phyloP scores from a whole-genome alignment of 2,329 filamentous ascomycete genomes.

The Paraphaeosphaeria minitans region DNA sequence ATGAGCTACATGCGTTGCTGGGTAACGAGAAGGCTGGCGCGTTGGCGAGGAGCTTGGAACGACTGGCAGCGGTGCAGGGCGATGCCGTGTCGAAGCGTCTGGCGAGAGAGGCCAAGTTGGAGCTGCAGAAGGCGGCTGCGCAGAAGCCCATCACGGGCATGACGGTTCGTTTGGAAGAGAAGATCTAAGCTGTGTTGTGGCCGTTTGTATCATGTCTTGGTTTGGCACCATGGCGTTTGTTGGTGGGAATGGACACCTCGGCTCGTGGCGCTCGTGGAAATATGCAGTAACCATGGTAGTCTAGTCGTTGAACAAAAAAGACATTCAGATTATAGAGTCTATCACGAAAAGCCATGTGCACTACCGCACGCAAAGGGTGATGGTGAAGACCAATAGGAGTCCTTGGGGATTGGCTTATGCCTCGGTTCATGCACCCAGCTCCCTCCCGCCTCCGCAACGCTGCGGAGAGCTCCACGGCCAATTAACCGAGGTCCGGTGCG shows the following conservation, averaged over 20 bases:
- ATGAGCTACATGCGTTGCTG: constrained; percentile 40
- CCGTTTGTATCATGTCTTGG: not conserved
- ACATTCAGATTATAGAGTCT: no score
- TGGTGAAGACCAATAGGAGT: constrained; percentile 4
- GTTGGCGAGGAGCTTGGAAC: constrained; percentile 39
- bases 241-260: not conserved
- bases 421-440: constrained; percentile 9
- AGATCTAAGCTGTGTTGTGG: constrained; percentile 22
- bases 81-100: constrained; percentile 24
- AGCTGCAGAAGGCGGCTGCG: constrained; percentile 21
- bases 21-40: constrained; percentile 25
- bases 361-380: not conserved
- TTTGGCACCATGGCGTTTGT: constrained; percentile 2
- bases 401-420: constrained; percentile 3
- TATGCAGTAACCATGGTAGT: not conserved
- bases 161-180: constrained; percentile 42
- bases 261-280: not conserved
- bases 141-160: constrained; percentile 36
- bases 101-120: constrained; percentile 28
- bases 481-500: constrained; percentile 4
- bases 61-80: constrained; percentile 44
- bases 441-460: constrained; percentile 1
- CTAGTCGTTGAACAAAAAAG: not conserved
- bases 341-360: no score
- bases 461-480: not conserved